Percentiles rank a stretch among this genome's conserved stretches.
These are phyloP conservation scores for Durotheca rogersii DNA, from an alignment of 495 filamentous ascomycete species.

Conservation along the genomic window DNA sequence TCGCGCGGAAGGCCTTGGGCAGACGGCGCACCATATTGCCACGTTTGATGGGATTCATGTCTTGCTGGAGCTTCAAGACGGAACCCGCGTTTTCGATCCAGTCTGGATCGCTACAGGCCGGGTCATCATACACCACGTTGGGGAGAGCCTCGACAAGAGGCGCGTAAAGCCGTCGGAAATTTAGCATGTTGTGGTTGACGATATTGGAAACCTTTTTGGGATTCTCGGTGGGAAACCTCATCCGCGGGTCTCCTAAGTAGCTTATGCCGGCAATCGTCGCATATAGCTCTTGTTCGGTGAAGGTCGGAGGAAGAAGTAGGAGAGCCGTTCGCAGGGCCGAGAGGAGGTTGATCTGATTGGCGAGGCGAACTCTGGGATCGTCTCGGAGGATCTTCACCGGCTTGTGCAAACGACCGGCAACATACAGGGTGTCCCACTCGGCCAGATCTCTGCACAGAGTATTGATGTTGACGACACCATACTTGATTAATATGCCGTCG, in stretches of 20 bases:
- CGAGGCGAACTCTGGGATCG: constrained; percentile 82
- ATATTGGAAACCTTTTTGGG: constrained; percentile 93
- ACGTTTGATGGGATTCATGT: constrained; percentile 85
- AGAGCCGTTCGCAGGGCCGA: constrained; percentile 89
- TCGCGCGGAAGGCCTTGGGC: constrained; percentile 82
- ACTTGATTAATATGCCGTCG: constrained; percentile 96
- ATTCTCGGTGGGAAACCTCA: constrained; percentile 84
- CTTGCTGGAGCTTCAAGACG: constrained; percentile 65
- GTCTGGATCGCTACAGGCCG: constrained; percentile 56
- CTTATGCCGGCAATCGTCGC: constrained; percentile 85
- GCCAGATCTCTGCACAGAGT: constrained; percentile 83
- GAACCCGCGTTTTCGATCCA: constrained; percentile 65
- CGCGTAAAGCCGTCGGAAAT: constrained; percentile 86
- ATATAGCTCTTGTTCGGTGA: constrained; percentile 87
- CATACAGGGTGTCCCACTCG: constrained; percentile 88
- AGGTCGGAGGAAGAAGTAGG: constrained; percentile 75
- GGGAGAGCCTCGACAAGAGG: constrained; percentile 87
- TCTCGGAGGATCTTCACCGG: constrained; percentile 97
- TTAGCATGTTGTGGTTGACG: constrained; percentile 81
- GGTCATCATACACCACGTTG: constrained; percentile 78
- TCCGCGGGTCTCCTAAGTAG: constrained; percentile 92
- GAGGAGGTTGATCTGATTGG: constrained; percentile 92
- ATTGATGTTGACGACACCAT: constrained; percentile 89
- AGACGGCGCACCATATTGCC: constrained; percentile 95
- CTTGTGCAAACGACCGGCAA: constrained; percentile 93